phyloP scores from a whole-genome alignment of 2,329 filamentous ascomycete species.

The Ambrosiella cleistominuta region DNA sequence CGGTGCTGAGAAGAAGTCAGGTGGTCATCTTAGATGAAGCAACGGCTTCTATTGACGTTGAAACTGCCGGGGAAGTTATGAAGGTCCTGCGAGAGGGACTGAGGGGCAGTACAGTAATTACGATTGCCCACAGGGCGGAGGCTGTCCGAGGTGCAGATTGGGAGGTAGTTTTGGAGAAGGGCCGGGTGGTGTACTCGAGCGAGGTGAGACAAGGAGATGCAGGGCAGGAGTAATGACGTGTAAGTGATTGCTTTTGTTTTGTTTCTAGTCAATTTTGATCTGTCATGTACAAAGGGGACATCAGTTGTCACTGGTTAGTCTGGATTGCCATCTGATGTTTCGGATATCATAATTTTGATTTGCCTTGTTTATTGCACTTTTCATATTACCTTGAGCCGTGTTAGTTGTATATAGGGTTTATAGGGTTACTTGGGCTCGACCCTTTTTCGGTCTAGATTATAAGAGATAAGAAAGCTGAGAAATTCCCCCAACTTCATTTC shows the following conservation, averaged over 20 bases:
- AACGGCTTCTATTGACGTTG: constrained; percentile 43
- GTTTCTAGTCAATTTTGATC: no score
- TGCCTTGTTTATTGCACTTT: no score
- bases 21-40: constrained; percentile 48
- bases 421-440: no score
- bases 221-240: constrained; percentile 6
- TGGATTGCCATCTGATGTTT: no score
- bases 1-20: constrained; percentile 40
- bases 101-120: constrained; percentile 40
- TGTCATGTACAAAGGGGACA: no score
- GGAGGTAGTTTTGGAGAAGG: constrained; percentile 34
- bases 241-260: background rate
- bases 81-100: constrained; percentile 38
- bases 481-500: background rate
- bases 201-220: background rate
- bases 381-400: no score
- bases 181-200: constrained; percentile 29
- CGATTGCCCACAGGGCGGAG: constrained; percentile 47
- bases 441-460: no score
- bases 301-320: no score
- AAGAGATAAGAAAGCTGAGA: no score
- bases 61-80: constrained; percentile 41
- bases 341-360: no score
- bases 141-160: constrained; percentile 42
- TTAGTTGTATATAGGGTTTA: no score